phyloP scores from a whole-genome alignment of 345 rosid species.

The Populus deltoides region DNA sequence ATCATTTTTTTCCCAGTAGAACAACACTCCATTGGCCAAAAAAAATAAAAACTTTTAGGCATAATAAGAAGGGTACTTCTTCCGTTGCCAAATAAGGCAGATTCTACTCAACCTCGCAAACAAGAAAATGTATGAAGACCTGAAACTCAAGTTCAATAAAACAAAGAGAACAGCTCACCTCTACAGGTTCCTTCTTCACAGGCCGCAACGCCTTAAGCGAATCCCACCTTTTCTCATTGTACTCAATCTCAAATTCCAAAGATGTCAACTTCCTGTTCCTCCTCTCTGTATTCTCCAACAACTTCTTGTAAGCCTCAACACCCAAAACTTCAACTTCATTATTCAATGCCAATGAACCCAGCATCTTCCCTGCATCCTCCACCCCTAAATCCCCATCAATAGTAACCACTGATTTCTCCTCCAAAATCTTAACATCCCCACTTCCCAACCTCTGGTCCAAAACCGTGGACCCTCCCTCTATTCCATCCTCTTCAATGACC shows the following conservation, averaged over 20 bases:
- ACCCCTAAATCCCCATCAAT: conserved; percentile 37
- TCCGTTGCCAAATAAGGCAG: not conserved
- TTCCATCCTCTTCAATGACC: conserved; percentile 35
- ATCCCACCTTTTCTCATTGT: conserved; percentile 43
- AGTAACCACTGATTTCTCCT: conserved; percentile 42
- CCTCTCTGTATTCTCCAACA: conserved; percentile 53
- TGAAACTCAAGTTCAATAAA: conserved; percentile 1
- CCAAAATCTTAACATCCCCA: conserved; percentile 28
- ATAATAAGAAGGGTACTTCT: not conserved
- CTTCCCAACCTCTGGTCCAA: conserved; percentile 12
- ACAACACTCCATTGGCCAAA: not conserved
- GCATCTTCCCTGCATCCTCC: conserved; percentile 43
- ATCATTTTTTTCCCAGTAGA: not conserved
- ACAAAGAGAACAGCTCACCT: conserved; percentile 30
- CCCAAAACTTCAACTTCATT: conserved; percentile 27
- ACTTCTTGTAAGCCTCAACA: conserved; percentile 61
- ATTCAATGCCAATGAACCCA: conserved; percentile 43
- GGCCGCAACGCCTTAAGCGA: conserved; percentile 42
- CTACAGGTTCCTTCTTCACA: conserved; percentile 34
- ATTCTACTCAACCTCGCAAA: not conserved
- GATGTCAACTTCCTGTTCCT: conserved; percentile 42
- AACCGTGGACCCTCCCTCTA: conserved; percentile 26
- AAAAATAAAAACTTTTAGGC: not conserved
- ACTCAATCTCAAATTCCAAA: conserved; percentile 57
- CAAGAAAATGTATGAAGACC: not conserved